Percentiles rank a stretch among this genome's conserved stretches.
These are phyloP conservation scores for Pestalotiopsis sp. DNA, from an alignment of 2,329 filamentous ascomycete genomes.

Conservation along the genomic window DNA sequence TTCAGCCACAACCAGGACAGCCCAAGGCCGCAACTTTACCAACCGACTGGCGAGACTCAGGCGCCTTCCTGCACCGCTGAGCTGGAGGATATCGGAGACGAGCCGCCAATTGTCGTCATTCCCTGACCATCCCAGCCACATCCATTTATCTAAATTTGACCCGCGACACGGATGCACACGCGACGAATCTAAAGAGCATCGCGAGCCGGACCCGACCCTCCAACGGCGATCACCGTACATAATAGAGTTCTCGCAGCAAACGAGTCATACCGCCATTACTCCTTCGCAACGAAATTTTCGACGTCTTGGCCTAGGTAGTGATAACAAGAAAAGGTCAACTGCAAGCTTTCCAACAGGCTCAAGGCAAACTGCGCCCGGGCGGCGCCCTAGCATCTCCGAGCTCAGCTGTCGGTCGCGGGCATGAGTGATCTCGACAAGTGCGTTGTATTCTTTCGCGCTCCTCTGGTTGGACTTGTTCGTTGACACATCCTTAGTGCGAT, in stretches of 20 bases:
- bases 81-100: background rate
- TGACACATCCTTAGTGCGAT: constrained; percentile 69
- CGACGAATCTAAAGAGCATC: background rate
- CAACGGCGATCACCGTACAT: background rate
- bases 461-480: constrained; percentile 1
- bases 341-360: background rate
- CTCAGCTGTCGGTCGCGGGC: constrained; percentile 19
- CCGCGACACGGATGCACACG: constrained; percentile 11
- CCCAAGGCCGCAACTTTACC: background rate
- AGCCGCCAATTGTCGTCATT: constrained; percentile 8
- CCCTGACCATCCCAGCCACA: background rate
- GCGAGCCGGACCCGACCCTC: background rate
- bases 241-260: background rate
- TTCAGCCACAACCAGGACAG: background rate
- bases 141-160: constrained; percentile 4
- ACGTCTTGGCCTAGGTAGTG: background rate
- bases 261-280: background rate
- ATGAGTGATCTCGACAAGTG: constrained; percentile 98
- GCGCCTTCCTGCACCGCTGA: background rate
- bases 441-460: constrained; percentile 25
- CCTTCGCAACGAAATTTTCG: background rate
- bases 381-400: background rate
- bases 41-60: background rate
- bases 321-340: background rate
- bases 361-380: background rate